These are phyloP conservation scores for Mortierella sp. DNA, from an alignment of 371 early-diverging fungal species.

Conservation along the genomic window DNA sequence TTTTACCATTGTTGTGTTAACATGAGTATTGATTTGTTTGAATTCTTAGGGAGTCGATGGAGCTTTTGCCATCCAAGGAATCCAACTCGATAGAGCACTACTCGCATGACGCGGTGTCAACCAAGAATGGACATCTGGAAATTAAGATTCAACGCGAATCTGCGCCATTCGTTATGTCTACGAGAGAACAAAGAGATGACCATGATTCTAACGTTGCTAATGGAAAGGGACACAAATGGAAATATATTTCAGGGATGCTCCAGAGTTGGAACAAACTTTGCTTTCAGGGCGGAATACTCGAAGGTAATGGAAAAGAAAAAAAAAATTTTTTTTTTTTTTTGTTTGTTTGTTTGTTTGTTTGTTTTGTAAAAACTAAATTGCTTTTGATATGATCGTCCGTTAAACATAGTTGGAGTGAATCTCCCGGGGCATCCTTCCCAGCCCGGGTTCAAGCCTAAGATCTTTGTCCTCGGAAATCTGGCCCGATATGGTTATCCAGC, in stretches of 20 bases:
- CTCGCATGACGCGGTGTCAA: conserved; percentile 56
- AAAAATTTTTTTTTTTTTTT: too few species aligned
- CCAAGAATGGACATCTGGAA: conserved; percentile 57
- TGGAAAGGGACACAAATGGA: conserved; percentile 32
- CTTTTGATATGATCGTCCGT: not conserved
- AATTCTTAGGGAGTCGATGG: conserved; percentile 58
- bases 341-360: too few species aligned
- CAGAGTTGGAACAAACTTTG: conserved; percentile 73
- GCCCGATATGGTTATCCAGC: conserved; percentile 60
- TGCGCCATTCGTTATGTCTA: not conserved
- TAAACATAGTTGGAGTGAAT: conserved; percentile 56
- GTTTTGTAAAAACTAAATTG: not conserved
- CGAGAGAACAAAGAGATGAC: too few species aligned
- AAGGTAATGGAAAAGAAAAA: conserved; percentile 42
- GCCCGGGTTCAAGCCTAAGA: conserved; percentile 66
- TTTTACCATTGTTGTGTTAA: not conserved
- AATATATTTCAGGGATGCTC: conserved; percentile 65
- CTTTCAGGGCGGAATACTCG: conserved; percentile 67
- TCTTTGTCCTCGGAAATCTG: conserved; percentile 69
- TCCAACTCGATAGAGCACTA: conserved; percentile 63
- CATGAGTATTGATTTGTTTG: too few species aligned
- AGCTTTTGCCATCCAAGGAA: conserved; percentile 57
- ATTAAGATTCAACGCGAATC: conserved; percentile 42
- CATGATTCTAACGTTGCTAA: too few species aligned
- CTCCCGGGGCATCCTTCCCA: conserved; percentile 58